A percentile compares a stretch with the other conserved stretches of the same genome.
Evolutionary conservation across 2,329 filamentous ascomycete genomes (phyloP).

Genomic region (Fusarium fujikuroi): DNA sequence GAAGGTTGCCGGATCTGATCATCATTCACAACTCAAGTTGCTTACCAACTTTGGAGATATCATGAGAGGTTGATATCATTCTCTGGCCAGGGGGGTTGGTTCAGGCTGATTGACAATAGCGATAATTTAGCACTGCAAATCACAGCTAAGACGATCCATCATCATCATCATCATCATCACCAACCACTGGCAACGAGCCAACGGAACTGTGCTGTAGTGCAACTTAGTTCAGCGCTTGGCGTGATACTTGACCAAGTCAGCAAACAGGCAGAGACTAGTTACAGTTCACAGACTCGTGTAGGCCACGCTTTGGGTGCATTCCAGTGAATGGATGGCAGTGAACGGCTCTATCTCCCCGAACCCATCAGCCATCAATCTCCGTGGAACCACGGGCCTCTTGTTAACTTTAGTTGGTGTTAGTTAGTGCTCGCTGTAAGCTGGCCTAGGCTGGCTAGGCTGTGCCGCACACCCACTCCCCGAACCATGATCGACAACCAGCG

Average conservation of each 20-base stretch:
- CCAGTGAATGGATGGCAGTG: slow-evolving; percentile 10
- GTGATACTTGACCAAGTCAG: not conserved
- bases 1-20: not conserved
- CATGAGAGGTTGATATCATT: not conserved
- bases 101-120: not conserved
- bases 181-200: not conserved
- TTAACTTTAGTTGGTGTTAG: not conserved
- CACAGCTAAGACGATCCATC: not conserved
- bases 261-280: not conserved
- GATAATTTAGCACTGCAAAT: not conserved
- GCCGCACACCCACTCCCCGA: slow-evolving; percentile 35
- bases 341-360: slow-evolving; percentile 37
- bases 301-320: slow-evolving; percentile 31
- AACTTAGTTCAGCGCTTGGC: slow-evolving; percentile 14
- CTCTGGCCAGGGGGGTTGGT: slow-evolving; percentile 1
- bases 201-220: not conserved
- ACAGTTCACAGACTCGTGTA: slow-evolving; percentile 12
- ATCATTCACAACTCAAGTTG: not conserved
- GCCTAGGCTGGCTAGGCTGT: not conserved
- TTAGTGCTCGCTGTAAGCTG: not conserved
- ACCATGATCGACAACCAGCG: slow-evolving; percentile 37
- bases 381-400: slow-evolving; percentile 15
- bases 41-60: slow-evolving; percentile 6
- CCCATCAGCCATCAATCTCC: slow-evolving; percentile 36
- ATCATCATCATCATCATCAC: not conserved